Evolutionary conservation across 106 monocot species (phyloP).

Genomic region (Dendrobium nobile): DNA sequence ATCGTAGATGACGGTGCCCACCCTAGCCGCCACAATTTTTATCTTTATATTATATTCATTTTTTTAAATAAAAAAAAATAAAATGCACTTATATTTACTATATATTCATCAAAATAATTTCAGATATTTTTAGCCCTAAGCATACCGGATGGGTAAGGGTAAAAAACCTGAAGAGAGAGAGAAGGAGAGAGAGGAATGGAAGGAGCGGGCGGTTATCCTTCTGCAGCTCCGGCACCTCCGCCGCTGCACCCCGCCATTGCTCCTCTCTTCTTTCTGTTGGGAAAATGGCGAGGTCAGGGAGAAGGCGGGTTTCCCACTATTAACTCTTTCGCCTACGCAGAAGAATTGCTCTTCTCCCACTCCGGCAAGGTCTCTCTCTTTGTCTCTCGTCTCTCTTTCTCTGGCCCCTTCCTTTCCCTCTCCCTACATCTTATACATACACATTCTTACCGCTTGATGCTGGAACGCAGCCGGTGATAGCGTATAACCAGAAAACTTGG

Average conservation of each 20-base stretch:
- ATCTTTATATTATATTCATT: too few species aligned
- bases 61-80: too few species aligned
- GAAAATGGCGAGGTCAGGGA: conserved; percentile 77
- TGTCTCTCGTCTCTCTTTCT: background rate
- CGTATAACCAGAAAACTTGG: conserved; percentile 87
- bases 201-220: background rate
- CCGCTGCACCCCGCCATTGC: conserved; percentile 54
- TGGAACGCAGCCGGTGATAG: conserved; percentile 61
- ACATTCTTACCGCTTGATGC: background rate
- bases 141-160: too few species aligned
- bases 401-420: background rate
- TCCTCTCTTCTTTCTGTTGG: conserved; percentile 56
- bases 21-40: too few species aligned
- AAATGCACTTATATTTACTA: too few species aligned
- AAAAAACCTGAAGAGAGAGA: background rate
- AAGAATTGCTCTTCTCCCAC: conserved; percentile 72
- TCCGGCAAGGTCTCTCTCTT: conserved; percentile 45
- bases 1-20: too few species aligned
- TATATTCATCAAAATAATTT: too few species aligned
- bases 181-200: conserved; percentile 6
- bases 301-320: conserved; percentile 90
- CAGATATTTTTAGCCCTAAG: too few species aligned
- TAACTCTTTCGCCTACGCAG: conserved; percentile 69
- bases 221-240: conserved; percentile 15
- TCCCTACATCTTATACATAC: background rate